A percentile compares a stretch with the other conserved stretches of the same genome.
These are phyloP conservation scores for Mycena floridula DNA, from an alignment of 768 basidiomycete species.

Conservation along the genomic window DNA sequence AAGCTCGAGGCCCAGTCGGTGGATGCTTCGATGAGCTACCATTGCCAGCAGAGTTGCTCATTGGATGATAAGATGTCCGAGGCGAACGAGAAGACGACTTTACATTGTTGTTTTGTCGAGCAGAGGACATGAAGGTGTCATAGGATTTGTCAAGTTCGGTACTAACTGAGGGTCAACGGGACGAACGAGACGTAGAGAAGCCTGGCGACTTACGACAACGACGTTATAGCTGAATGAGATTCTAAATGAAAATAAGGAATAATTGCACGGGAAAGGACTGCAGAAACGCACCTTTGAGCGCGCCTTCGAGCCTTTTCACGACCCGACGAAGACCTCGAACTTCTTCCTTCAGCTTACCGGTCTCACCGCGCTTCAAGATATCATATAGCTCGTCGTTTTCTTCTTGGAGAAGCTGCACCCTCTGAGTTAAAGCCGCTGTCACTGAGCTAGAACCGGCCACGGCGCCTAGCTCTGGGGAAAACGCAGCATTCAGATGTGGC, in stretches of 20 bases:
- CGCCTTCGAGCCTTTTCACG: conserved; percentile 64
- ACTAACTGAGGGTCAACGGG: conserved; percentile 27
- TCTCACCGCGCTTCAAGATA: conserved; percentile 66
- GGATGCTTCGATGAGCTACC: conserved; percentile 41
- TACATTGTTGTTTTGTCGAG: conserved; percentile 34
- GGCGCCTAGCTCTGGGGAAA: conserved; percentile 20
- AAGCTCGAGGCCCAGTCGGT: conserved; percentile 75
- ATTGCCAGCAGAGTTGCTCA: conserved; percentile 17
- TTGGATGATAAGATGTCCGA: conserved; percentile 36
- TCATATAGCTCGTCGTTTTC: conserved; percentile 87
- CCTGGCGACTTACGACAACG: conserved; percentile 57
- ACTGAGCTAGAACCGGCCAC: conserved; percentile 47
- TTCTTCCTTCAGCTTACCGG: conserved; percentile 78
- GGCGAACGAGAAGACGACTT: conserved; percentile 41
- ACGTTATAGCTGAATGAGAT: conserved; percentile 66
- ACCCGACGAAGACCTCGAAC: conserved; percentile 62
- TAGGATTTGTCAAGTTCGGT: conserved; percentile 75
- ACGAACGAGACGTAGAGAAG: conserved; percentile 6
- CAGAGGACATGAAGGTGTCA: conserved; percentile 46
- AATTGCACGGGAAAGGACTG: conserved; percentile 6
- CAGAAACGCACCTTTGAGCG: conserved; percentile 59
- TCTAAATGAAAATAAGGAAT: conserved; percentile 35
- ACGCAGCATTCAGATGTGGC: conserved; percentile 52
- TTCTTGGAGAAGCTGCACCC: conserved; percentile 67
- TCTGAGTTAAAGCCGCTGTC: conserved; percentile 68